phyloP scores from a whole-genome alignment of 257 asterid species.

The Przewalskia tangutica region DNA sequence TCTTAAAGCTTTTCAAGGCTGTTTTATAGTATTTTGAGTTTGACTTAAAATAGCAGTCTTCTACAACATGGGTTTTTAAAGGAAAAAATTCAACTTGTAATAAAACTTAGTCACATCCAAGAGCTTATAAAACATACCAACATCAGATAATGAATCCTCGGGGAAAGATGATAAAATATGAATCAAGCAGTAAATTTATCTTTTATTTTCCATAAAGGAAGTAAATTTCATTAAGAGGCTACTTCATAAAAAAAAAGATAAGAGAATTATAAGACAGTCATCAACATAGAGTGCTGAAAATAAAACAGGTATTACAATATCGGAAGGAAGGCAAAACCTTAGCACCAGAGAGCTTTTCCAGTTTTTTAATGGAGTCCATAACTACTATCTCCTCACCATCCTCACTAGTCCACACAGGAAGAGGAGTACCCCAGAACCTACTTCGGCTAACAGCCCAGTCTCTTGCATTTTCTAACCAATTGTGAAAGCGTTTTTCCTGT shows the following conservation, averaged over 20 bases:
- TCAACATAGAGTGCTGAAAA: neutral
- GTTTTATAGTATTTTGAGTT: neutral
- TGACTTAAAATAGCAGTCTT: neutral
- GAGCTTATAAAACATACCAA: neutral
- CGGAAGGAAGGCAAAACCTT: constrained; percentile 17
- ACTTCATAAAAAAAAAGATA: neutral
- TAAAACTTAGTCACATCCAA: neutral
- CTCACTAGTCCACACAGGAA: constrained; percentile 90
- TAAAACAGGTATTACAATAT: neutral
- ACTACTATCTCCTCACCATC: constrained; percentile 78
- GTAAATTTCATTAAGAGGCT: neutral
- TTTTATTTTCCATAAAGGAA: neutral
- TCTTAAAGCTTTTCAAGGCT: neutral
- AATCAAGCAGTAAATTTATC: neutral
- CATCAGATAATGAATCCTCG: neutral
- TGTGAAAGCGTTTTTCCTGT: constrained; percentile 89
- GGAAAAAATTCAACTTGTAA: neutral
- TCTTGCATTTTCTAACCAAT: constrained; percentile 97
- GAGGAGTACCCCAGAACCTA: constrained; percentile 99
- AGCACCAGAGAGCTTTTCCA: constrained; percentile 79
- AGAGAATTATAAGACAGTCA: neutral
- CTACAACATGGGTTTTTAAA: neutral
- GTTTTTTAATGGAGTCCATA: constrained; percentile 75
- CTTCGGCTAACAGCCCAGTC: constrained; percentile 99
- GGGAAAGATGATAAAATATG: neutral